Evolutionary conservation across 306 rosid genomes (phyloP), one percentile per base, ranked within the genome.

Genomic region (Canavalia ensiformis): DNA sequence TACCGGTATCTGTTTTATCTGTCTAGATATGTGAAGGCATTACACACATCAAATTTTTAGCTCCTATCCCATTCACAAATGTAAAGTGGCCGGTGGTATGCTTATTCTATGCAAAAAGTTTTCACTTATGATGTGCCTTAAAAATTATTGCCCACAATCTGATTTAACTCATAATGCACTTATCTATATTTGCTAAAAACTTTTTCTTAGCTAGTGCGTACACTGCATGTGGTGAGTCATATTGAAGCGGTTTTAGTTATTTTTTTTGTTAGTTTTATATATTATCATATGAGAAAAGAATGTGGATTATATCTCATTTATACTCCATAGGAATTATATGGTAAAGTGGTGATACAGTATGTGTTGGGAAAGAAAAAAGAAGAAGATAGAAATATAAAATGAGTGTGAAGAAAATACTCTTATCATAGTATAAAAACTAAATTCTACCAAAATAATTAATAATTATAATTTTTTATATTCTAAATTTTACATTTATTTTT

Each of bases 1-100:
- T 49, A 49, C 28, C 34, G 49, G n/a, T 35, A 5, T 59, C 78
- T 45, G 45, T 46, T 44, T 74, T 59, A 35, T 75, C 2, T 45
- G 12, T 42, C 42, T 34, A 10, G 9, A 10, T 25, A 52, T 52
- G 35, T n/a, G 8, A 71, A 71, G 63, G 25, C 25, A 18, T 18
- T 12, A 58, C 59, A 46, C 47, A 31, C 45, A 75, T 13, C 46
- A 59, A 58, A 30, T 6, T 57, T 56, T 59, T n/a, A 13, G 54
- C 59, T 45, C 34, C 46, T 46, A 6, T 8, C 2, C 55, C 5
- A 28, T 46, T 45, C 35, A 76, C 49, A 46, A n/a, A 62, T 60
- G 41, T 33, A 31, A 4, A 75, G 13, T 45, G 25, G 25, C 25
- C 33, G 59, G 35, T 45, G 52, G 28, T 6, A 8, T 50, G 25